Evolutionary conservation across 495 filamentous ascomycete species (phyloP).

Genomic region (Trichoderma asperelloides): DNA sequence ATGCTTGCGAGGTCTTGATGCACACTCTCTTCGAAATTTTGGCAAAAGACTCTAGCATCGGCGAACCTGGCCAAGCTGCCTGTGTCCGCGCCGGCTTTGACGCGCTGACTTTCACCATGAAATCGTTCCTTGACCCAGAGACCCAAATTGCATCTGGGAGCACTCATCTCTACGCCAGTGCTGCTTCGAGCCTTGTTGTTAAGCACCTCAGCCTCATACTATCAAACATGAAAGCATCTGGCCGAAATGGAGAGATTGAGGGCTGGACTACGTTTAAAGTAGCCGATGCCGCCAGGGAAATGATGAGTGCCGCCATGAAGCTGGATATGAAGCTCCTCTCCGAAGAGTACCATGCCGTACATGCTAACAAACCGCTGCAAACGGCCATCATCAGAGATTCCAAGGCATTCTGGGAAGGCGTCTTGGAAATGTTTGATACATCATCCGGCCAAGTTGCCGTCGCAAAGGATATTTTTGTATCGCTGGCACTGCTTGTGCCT

Average conservation of each 20-base stretch:
- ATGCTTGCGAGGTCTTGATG: constrained; percentile 61
- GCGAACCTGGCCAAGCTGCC: constrained; percentile 29
- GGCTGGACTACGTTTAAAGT: constrained; percentile 32
- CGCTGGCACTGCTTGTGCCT: constrained; percentile 55
- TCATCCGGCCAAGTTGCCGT: constrained; percentile 53
- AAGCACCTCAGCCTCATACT: constrained; percentile 39
- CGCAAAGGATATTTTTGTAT: constrained; percentile 61
- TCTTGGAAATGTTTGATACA: constrained; percentile 50
- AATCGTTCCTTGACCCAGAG: constrained; percentile 32
- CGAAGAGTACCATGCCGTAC: constrained; percentile 60
- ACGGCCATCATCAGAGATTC: constrained; percentile 58
- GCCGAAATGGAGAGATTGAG: constrained; percentile 18
- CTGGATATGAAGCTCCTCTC: constrained; percentile 68
- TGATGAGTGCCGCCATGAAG: constrained; percentile 60
- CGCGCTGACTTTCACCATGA: constrained; percentile 34
- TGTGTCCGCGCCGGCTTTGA: constrained; percentile 38
- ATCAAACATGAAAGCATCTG: constrained; percentile 24
- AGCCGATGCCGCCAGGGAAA: constrained; percentile 43
- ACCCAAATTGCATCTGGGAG: constrained; percentile 33
- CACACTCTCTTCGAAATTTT: constrained; percentile 60
- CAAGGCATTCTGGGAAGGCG: constrained; percentile 63
- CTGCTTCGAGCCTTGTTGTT: constrained; percentile 40
- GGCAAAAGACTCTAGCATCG: constrained; percentile 37
- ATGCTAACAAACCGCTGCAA: constrained; percentile 49
- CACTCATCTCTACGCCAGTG: constrained; percentile 41